Base-by-base conservation (phyloP, 192 early-diverging fungal genomes). In the Backusella psychrophila region DNA sequence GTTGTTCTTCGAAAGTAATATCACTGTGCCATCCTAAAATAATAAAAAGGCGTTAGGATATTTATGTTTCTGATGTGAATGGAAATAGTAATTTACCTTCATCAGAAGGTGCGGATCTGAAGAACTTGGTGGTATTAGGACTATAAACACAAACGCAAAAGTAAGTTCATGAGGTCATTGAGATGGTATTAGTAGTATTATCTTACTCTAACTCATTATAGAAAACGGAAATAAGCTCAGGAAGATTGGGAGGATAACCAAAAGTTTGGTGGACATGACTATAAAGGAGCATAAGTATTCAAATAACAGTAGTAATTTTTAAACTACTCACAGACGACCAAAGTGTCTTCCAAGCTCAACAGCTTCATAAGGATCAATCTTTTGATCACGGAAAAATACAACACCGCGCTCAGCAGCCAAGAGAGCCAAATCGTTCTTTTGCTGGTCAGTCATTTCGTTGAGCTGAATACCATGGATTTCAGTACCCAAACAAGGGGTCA, bases 341-440 rank as follows among this genome's bases (percentile, higher is more conserved):
- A 69, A 81, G 67, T 81, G 56, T 29, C 41, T 67, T 52, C 79
- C 79, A 33, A 81, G 34, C 17, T 81, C 79, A 2, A 56, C 23
- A 7, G n/a, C 31, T 35, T 81, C 39, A 9, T 81, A 34, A 8
- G 66, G n/a, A 33, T 66, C 49, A 12, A 81, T 81, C 0, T 81
- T 71, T 53, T 81, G 79, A 9, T 77, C n/a, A 9, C 75, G 66
- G 75, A 81, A 81, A 34, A 77, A 81, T 0, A 81, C 79, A 31
- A 81, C 79, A 38, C 79, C 79, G 11, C 79, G 79, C 14, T 81
- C 79, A 19, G 77, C 80, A 36, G 71, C 73, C n/a, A 82, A 34
- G 17, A 76, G 29, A n/a, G 74, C 80, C 66, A 82, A 36, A 34
- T 82, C 80, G n/a, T 77, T 67, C 75, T 77, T 77, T 69, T 82